Evolutionary conservation across 2,329 filamentous ascomycete species (phyloP).

Genomic region (Colletotrichum phormii): DNA sequence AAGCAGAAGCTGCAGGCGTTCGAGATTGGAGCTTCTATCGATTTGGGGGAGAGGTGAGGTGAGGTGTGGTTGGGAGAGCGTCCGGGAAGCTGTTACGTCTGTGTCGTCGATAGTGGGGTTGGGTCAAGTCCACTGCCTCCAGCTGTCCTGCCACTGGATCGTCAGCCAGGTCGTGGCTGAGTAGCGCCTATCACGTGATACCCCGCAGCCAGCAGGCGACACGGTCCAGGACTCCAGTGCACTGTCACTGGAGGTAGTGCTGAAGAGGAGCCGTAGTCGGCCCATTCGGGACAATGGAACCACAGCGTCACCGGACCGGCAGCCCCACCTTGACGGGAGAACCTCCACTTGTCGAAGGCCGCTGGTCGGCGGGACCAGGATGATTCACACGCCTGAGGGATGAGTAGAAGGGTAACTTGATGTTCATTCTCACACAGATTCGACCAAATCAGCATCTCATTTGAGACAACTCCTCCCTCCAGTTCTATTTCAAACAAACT

Average conservation of each 20-base stretch:
- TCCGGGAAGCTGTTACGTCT: slow-evolving; percentile 37
- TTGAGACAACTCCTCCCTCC: background rate
- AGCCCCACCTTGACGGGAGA: slow-evolving; percentile 1
- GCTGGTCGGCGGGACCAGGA: background rate
- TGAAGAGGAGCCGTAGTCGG: background rate
- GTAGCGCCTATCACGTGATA: slow-evolving; percentile 49
- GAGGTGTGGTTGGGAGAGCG: slow-evolving; percentile 28
- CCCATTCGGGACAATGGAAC: background rate
- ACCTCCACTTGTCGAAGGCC: background rate
- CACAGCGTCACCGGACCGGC: background rate
- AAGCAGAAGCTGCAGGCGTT: slow-evolving; percentile 32
- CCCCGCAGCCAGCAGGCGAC: slow-evolving; percentile 42
- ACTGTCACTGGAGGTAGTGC: slow-evolving; percentile 3
- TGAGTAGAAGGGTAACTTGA: background rate
- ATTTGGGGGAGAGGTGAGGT: slow-evolving; percentile 38
- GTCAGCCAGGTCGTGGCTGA: slow-evolving; percentile 35
- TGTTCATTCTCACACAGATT: background rate
- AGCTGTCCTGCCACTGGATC: slow-evolving; percentile 29
- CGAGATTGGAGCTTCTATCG: slow-evolving; percentile 42
- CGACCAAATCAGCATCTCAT: background rate
- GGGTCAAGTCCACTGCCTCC: slow-evolving; percentile 31
- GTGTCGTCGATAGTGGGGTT: slow-evolving; percentile 38
- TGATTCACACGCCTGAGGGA: slow-evolving; percentile 4
- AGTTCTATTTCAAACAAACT: background rate
- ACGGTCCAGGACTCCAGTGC: background rate